phyloP scores from a whole-genome alignment of 2,329 filamentous ascomycete genomes.

The Neofusicoccum parvum region DNA sequence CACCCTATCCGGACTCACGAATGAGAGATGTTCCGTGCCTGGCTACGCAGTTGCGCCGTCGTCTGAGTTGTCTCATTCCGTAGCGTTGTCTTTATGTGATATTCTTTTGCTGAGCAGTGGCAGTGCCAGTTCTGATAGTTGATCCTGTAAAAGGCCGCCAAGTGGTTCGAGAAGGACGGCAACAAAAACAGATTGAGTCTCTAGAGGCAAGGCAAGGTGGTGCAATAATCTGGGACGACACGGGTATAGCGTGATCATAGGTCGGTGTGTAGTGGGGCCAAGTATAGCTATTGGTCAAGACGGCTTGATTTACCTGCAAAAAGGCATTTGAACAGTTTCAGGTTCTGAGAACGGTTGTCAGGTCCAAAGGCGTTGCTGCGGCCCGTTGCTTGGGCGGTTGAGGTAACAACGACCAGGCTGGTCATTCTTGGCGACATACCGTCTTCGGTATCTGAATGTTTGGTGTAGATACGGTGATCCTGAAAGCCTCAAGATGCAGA shows the following conservation, averaged over 20 bases:
- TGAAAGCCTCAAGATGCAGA: constrained; percentile 5
- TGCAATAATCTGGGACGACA: background rate
- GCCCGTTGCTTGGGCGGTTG: background rate
- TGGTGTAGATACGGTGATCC: background rate
- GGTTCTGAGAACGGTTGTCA: background rate
- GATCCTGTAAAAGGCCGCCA: too few relatives aligned
- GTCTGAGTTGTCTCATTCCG: background rate
- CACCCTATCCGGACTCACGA: background rate
- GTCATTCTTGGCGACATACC: constrained; percentile 6
- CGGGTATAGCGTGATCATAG: background rate
- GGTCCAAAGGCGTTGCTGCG: background rate
- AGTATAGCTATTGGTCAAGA: background rate
- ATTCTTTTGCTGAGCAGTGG: background rate
- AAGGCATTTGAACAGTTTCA: background rate
- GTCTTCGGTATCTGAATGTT: background rate
- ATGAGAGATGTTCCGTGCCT: background rate
- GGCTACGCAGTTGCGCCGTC: background rate
- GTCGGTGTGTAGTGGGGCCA: background rate
- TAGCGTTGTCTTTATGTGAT: background rate
- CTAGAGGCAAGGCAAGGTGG: background rate
- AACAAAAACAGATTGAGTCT: too few relatives aligned
- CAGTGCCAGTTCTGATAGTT: too few relatives aligned
- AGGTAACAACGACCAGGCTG: background rate
- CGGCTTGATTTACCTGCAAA: background rate
- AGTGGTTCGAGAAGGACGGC: background rate